Base-by-base conservation (phyloP, 2,329 filamentous ascomycete species). In the Diaporthe vexans region DNA sequence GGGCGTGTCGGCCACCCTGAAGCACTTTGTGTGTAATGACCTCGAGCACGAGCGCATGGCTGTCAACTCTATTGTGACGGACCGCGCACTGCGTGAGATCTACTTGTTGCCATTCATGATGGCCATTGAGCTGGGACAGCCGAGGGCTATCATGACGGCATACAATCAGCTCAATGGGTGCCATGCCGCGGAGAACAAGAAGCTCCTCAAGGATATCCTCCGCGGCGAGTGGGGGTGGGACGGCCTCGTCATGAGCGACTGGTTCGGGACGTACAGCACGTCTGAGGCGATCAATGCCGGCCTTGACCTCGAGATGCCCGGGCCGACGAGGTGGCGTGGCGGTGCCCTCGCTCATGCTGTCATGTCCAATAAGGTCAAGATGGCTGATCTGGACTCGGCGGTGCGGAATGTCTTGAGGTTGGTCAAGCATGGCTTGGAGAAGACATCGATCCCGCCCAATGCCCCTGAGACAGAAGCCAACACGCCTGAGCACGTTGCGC, bases 11-110 rank as follows among this genome's bases (percentile, higher is more conserved):
- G 85, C 86, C 0, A 85, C 83, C 1, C 84, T 86, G 54, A 88
- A 88, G 78, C 86, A 87, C 75, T 86, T 86, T 68, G 83, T 85
- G 0, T 85, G 83, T 51, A 87, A 86, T 75, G 85, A 87, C 71
- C 79, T 81, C 56, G 81, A 83, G 69, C 81, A 78, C 3, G 76
- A 79, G 3, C 75, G 81, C 7, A 78, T 80, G 1, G 80, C 78
- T 0, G 78, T 83, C 19, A 79, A 83, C 56, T 79, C 79, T n/a
- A 76, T 77, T 0, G 79, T 84, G 8, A 77, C 75, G 21, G 78
- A 82, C 61, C 79, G 82, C 0, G 76, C 82, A 0, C 63, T 83
- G 24, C 79, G 82, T 0, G 82, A 83, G 76, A 84, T 87, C 35
- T 87, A 88, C 76, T 78, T 86, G 3, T 77, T 83, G 9, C 84